A percentile compares a stretch with the other conserved stretches of the same genome.
phyloP scores from a whole-genome alignment of 2,329 filamentous ascomycete species.

The Clarireedia sp. region DNA sequence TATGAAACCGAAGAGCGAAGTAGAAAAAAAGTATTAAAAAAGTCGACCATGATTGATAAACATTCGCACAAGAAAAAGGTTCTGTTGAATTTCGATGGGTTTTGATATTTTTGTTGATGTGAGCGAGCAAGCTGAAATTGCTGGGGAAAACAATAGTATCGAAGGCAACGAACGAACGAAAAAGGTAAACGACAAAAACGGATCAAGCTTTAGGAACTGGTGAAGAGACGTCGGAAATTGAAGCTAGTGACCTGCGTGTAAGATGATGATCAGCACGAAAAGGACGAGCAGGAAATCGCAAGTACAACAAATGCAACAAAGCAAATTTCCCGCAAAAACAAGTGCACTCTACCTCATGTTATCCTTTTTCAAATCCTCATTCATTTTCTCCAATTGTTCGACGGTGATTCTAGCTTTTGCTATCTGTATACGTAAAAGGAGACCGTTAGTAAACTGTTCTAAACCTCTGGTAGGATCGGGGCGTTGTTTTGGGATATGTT shows the following conservation, averaged over 20 bases:
- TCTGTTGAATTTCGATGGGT: no score
- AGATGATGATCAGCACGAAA: constrained; percentile 7
- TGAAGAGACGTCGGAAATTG: constrained; percentile 11
- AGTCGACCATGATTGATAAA: no score
- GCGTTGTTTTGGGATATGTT: no score
- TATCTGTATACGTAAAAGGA: constrained; percentile 22
- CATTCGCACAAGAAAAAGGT: no score
- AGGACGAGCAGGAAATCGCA: constrained; percentile 8
- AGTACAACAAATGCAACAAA: background rate
- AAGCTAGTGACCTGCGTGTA: constrained; percentile 9
- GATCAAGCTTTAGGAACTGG: constrained; percentile 1
- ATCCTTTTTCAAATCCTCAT: constrained; percentile 46
- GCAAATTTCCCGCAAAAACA: background rate
- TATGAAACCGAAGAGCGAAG: no score
- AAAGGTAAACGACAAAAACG: background rate
- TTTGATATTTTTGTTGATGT: no score
- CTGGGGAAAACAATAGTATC: background rate
- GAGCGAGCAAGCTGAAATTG: background rate
- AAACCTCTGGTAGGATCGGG: background rate
- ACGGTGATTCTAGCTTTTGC: constrained; percentile 28
- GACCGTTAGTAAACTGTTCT: constrained; percentile 14
- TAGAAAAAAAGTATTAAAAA: no score
- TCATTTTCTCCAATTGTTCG: constrained; percentile 40
- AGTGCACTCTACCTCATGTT: constrained; percentile 36
- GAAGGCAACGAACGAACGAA: background rate